Evolutionary conservation across 768 basidiomycete genomes (phyloP), one percentile per base, ranked within the genome.

Genomic region (Termitomyces sp.): DNA sequence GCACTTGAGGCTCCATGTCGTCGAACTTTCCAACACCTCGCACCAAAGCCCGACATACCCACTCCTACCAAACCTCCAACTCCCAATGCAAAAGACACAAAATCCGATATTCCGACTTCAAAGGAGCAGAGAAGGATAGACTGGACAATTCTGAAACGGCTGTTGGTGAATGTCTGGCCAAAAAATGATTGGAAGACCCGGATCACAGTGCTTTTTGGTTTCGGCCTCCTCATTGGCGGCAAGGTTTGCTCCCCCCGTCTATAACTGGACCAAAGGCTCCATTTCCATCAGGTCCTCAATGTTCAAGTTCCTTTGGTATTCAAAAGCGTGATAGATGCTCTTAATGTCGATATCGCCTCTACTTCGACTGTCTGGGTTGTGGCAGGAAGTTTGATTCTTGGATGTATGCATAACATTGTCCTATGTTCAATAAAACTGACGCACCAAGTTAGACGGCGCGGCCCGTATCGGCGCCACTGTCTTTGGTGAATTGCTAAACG

Each of bases 301-400:
- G 97, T 99, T 0, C 96, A 98, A 80, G 95, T 99, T n/a, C 97
- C 97, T 0, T 83, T 93, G 64, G 76, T 98, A 61, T 99, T 99
- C 83, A 98, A 98, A 74, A 73, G 80, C 30, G 83, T 99, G 46
- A 86, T 99, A 55, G 96, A 99, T 70, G 73, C 91, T 1, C 77
- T 99, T 62, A 97, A 98, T 67, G 77, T 98, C 35, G 86, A 90
- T 30, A 78, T 97, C 36, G 83, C 88, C 13, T 73, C 85, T 13
- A 70, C 79, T 7, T 83, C 88, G 5, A 94, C 95, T 0, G 93
- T 92, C 3, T 96, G 94, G 91, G 79, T 95, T 3, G 77, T 99
- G 26, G 93, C 89, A 0, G 97, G 97, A n/a, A 85, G 90, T 2
- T 76, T 93, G 58, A 84, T 99, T 56, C 75, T 95, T 41, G 96